Evolutionary conservation across 345 rosid species (phyloP).

Genomic region (Ceriops zippeliana): DNA sequence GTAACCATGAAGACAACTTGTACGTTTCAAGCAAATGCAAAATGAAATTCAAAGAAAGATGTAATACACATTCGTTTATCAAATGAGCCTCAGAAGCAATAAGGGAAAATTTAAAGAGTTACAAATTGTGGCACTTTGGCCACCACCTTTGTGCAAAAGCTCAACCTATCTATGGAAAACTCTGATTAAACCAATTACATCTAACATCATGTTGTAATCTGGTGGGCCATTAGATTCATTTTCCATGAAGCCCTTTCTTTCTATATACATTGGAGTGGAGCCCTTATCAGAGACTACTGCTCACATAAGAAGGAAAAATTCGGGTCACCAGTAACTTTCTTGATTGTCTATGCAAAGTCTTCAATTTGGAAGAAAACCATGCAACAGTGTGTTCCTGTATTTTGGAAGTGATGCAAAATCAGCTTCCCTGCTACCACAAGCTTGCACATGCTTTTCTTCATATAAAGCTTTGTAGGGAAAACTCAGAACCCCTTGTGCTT

Average conservation of each 20-base stretch:
- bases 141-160: constrained; percentile 9
- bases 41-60: constrained; percentile 10
- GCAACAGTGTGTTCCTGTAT: constrained; percentile 1
- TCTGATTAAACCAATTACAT: constrained; percentile 13
- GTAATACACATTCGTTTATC: constrained; percentile 18
- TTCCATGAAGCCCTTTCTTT: constrained; percentile 7
- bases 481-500: constrained; percentile 21
- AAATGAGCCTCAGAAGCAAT: constrained; percentile 10
- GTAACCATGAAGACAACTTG: constrained; percentile 20
- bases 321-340: constrained; percentile 5
- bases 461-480: constrained; percentile 7
- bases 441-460: constrained; percentile 10
- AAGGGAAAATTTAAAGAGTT: constrained; percentile 11
- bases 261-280: constrained; percentile 8
- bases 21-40: constrained; percentile 30
- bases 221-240: not conserved
- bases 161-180: constrained; percentile 10
- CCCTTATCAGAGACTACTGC: not conserved
- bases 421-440: not conserved
- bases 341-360: constrained; percentile 1
- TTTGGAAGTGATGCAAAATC: not conserved
- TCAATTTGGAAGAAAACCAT: constrained; percentile 6
- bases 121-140: constrained; percentile 19
- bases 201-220: constrained; percentile 8
- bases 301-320: not conserved